Evolutionary conservation across 139 green algal species (phyloP), one percentile per base, ranked within the genome.

Genomic region (Penium margaritaceum): DNA sequence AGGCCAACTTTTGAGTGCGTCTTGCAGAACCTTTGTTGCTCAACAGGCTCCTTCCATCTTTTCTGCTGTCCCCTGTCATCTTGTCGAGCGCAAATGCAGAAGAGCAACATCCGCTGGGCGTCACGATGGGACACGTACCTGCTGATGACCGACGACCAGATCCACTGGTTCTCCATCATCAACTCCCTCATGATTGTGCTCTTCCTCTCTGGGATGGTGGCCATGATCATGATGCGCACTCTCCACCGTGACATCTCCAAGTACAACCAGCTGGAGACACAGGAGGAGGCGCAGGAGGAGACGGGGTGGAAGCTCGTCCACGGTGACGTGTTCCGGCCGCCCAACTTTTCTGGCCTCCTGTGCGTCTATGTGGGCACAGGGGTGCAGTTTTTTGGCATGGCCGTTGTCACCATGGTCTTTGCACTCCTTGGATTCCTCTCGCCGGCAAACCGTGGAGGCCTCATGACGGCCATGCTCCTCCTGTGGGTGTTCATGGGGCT

Each of bases 131-230:
- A 99, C 85, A 96, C 94, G 0, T 98, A 98, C 87, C 85, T 99
- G 72, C 67, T 94, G 64, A 95, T 95, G 88, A 91, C 84, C 27
- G 92, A 96, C 70, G 83, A 84, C 70, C 90, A 98, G 86, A 96
- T 98, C 73, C 93, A 97, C 83, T 97, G 93, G 93, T 99, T 99
- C 85, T 94, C 87, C 54, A 96, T 99, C 83, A 90, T 99, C 63
- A 99, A 99, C 87, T 93, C 84, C n/a, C 81, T 96, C 41, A 97
- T 98, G 93, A 97, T 98, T 63, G 93, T 98, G 69, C 83, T 99
- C 6, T 98, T 99, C 88, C 86, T 99, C 38, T 88, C 84, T 0
- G 94, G 90, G 70, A 98, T 99, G 93, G 90, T 98, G 19, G 94
- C 93, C 54, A 95, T 98, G 89, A 99, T 99, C 86, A 96, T 99